These are phyloP conservation scores for Lichtheimia hyalospora DNA, from an alignment of 371 early-diverging fungal genomes.

Conservation along the genomic window DNA sequence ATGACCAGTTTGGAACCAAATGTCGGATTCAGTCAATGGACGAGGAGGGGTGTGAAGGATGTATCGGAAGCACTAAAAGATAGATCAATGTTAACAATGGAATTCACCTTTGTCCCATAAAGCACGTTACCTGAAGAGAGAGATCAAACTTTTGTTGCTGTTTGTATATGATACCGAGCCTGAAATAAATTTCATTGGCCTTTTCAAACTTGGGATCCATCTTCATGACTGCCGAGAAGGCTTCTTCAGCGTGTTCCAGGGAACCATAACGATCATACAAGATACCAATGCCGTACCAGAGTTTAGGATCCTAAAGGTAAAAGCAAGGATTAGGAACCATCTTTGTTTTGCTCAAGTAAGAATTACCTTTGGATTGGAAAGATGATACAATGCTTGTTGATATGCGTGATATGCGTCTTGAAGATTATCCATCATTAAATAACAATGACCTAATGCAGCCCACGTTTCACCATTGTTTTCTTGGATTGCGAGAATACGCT, in stretches of 20 bases:
- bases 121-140: conserved; percentile 68
- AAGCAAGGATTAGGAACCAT: not conserved
- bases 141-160: conserved; percentile 89
- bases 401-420: conserved; percentile 92
- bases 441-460: conserved; percentile 93
- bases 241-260: conserved; percentile 96
- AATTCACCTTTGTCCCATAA: not conserved
- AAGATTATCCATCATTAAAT: conserved; percentile 91
- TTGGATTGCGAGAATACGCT: conserved; percentile 81
- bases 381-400: conserved; percentile 89
- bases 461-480: conserved; percentile 87
- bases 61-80: conserved; percentile 84
- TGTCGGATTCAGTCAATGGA: conserved; percentile 91
- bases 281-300: conserved; percentile 99
- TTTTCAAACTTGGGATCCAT: conserved; percentile 93
- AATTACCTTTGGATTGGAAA: conserved; percentile 74
- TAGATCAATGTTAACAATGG: not conserved
- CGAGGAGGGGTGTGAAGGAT: conserved; percentile 90
- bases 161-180: conserved; percentile 97
- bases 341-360: not conserved
- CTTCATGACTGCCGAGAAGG: conserved; percentile 87
- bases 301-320: conserved; percentile 79
- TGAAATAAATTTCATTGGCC: conserved; percentile 95
- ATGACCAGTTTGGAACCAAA: conserved; percentile 98
- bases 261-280: conserved; percentile 96